A percentile compares a stretch with the other conserved stretches of the same genome.
Conservation (phyloP, 2,329 filamentous ascomycete species). For the Hymenoscyphus albidus region DNA sequence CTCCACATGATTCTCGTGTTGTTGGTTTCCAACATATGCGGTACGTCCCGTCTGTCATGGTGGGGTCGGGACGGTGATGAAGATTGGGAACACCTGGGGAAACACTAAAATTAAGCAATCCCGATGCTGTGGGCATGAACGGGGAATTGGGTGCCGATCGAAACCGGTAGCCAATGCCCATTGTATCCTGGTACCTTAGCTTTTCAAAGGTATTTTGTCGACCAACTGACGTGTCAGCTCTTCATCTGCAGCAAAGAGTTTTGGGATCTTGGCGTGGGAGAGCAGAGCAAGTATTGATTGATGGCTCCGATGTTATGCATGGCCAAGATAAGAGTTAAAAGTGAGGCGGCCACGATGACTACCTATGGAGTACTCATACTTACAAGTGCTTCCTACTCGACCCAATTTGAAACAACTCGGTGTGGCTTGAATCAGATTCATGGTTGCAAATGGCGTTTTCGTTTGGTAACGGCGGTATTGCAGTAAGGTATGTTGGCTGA, state of each 20-base stretch:
- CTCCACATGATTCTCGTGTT: background rate
- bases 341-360: background rate
- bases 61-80: background rate
- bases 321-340: background rate
- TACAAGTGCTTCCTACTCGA: background rate
- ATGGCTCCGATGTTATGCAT: background rate
- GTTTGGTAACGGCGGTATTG: background rate
- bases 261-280: slow-evolving; percentile 2
- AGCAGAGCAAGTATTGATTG: background rate
- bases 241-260: background rate
- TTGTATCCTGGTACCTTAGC: background rate
- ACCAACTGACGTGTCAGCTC: background rate
- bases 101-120: background rate
- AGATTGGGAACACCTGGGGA: background rate
- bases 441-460: too few species aligned
- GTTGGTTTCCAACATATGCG: slow-evolving; percentile 3
- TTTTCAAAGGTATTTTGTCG: background rate
- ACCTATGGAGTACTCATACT: background rate
- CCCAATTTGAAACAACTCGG: background rate
- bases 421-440: background rate
- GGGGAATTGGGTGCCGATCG: background rate
- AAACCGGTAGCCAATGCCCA: background rate
- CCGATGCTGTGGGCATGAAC: background rate
- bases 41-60: background rate
- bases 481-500: background rate